Evolutionary conservation across 352 stramenopile genomes (phyloP).

Genomic region (Globisporangium paddicum): DNA sequence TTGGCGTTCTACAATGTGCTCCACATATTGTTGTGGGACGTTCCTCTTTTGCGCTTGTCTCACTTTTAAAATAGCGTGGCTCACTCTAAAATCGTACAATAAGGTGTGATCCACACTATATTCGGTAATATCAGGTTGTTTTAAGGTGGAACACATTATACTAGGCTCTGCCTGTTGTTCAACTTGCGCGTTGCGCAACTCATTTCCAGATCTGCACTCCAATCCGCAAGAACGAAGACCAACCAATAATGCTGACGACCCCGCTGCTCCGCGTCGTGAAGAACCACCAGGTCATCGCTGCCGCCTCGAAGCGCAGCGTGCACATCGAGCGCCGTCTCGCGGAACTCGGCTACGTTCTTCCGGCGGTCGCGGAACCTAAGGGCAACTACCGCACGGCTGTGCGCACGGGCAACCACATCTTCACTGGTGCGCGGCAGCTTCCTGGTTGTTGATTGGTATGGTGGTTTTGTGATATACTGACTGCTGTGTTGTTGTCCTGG

Average conservation of each 20-base stretch:
- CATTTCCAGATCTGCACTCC: slow-evolving; percentile 6
- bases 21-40: background rate
- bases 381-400: slow-evolving; percentile 88
- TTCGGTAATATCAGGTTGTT: background rate
- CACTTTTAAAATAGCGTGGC: background rate
- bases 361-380: slow-evolving; percentile 67
- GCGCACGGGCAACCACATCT: slow-evolving; percentile 82
- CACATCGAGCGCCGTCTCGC: slow-evolving; percentile 83
- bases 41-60: background rate
- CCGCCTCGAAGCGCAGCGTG: slow-evolving; percentile 40
- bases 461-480: background rate
- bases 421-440: slow-evolving; percentile 31
- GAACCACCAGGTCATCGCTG: background rate
- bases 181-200: slow-evolving; percentile 2
- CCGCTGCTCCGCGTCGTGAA: slow-evolving; percentile 22
- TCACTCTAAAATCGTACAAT: too few relatives aligned
- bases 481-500: background rate
- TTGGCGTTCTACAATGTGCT: background rate
- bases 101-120: background rate
- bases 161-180: background rate
- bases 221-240: background rate
- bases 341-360: slow-evolving; percentile 66
- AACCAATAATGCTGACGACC: slow-evolving; percentile 22
- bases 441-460: background rate
- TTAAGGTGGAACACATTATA: background rate